Evolutionary conservation across 176 grass and related monocot genomes (phyloP).

Genomic region (Thalia dealbata): DNA sequence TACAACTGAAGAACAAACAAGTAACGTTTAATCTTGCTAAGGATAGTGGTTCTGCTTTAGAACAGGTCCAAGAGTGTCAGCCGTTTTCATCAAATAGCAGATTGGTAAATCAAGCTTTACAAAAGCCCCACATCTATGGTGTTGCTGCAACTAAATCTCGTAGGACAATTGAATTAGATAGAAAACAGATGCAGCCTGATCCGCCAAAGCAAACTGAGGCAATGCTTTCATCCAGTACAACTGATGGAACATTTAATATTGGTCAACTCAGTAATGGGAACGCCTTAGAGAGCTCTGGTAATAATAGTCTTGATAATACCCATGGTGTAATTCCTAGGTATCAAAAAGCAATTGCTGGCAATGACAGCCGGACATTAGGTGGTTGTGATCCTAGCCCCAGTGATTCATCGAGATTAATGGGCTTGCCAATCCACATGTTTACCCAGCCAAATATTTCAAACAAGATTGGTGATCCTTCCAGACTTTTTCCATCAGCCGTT

Average conservation of each 20-base stretch:
- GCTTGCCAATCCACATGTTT: conserved; percentile 27
- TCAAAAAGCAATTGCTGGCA: conserved; percentile 33
- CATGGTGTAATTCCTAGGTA: conserved; percentile 52
- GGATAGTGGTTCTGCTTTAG: conserved; percentile 20
- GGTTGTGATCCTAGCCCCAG: conserved; percentile 31
- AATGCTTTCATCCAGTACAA: conserved; percentile 30
- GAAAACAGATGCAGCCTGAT: conserved; percentile 35
- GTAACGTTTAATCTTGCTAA: conserved; percentile 32
- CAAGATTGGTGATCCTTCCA: conserved; percentile 41
- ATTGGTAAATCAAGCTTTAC: conserved; percentile 26
- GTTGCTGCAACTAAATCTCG: conserved; percentile 27
- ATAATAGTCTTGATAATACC: conserved; percentile 31
- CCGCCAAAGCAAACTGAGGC: conserved; percentile 48
- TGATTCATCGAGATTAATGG: conserved; percentile 42
- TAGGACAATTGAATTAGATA: conserved; percentile 27
- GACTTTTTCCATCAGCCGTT: conserved; percentile 39
- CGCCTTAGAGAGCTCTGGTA: conserved; percentile 27
- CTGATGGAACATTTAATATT: conserved; percentile 34
- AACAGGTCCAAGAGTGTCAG: conserved; percentile 31
- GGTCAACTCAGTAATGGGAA: conserved; percentile 44
- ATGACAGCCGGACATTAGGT: conserved; percentile 24
- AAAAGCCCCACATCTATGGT: conserved; percentile 34
- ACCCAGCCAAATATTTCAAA: conserved; percentile 36
- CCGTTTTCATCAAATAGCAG: conserved; percentile 28
- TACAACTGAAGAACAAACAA: conserved; percentile 33